Base-by-base conservation (phyloP, 805 yeast species). In the Barnettozyma vustinii region DNA sequence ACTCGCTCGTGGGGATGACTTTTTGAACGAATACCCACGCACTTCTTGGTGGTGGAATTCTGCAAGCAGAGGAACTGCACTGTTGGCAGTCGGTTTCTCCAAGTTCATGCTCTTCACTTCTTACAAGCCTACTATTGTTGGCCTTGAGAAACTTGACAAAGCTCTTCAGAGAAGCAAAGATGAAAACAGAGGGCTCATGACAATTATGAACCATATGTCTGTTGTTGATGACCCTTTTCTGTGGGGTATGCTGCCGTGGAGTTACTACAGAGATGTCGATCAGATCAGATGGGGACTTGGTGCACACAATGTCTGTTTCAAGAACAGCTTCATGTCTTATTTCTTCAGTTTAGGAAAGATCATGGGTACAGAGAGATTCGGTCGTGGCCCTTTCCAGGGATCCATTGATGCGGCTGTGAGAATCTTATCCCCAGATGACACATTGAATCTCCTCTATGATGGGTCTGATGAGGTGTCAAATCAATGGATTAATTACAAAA, bases 181-280 rank as follows among this genome's bases (percentile, higher is more conserved):
- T 1, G 92, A 90, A 57, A 80, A 84, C 51, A 69, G 97, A 41
- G 85, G 94, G 0, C 64, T 92, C 1, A 56, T 92, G 52, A 92
- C 98, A 0, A 76, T 88, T 15, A 88, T 89, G 96, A 91, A 91
- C 64, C 97, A 90, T 61, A 87, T 88, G 94, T 84, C 91, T 3
- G 86, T 71, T 4, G 86, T 89, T 21, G 99, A 92, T 63, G 99
- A 92, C 61, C 99, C 99, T 0, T 75, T 87, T 33, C 69, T 88
- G 40, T 92, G 95, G 87, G 96, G 95, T 0, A 78, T 85, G 33
- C 71, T 91, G 50, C 96, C 97, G 0, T 75, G 83, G 78, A 73
- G 80, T 36, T 79, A 77, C 56, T 85, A 79, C 56, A 65, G 70
- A 13, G 78, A 80, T 48, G 68, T 86, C 16, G 85, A 81, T 53